Percentiles rank a stretch among this genome's conserved stretches.
Evolutionary conservation across 2,329 filamentous ascomycete genomes (phyloP).

Genomic region (Cytospora paraplurivora): DNA sequence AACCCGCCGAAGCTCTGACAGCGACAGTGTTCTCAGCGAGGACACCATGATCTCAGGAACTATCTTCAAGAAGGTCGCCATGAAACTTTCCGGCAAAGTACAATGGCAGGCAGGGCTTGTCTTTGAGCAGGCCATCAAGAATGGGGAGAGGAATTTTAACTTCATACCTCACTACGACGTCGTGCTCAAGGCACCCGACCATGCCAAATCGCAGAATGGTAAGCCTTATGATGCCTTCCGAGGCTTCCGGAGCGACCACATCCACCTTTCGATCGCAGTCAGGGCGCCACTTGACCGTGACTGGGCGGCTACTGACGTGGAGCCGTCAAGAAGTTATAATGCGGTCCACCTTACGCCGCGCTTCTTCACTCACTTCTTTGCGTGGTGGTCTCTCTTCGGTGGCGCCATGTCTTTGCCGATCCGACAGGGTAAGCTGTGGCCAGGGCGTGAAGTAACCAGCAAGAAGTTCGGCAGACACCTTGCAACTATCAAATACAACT

Average conservation of each 20-base stretch:
- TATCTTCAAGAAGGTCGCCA: slow-evolving; percentile 96
- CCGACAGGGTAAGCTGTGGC: slow-evolving; percentile 88
- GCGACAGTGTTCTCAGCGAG: slow-evolving; percentile 62
- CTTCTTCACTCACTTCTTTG: slow-evolving; percentile 98
- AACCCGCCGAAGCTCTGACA: slow-evolving; percentile 51
- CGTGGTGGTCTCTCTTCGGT: slow-evolving; percentile 96
- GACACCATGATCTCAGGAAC: slow-evolving; percentile 72
- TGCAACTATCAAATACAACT: slow-evolving; percentile 97
- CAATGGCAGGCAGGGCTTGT: slow-evolving; percentile 89
- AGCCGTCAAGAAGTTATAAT: slow-evolving; percentile 89
- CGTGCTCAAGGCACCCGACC: slow-evolving; percentile 77
- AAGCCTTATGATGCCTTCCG: slow-evolving; percentile 85
- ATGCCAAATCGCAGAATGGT: slow-evolving; percentile 60
- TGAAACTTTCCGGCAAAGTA: slow-evolving; percentile 97
- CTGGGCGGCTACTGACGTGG: slow-evolving; percentile 75
- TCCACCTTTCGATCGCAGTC: slow-evolving; percentile 91
- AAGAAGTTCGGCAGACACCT: slow-evolving; percentile 98
- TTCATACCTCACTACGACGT: slow-evolving; percentile 94
- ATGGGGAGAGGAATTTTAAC: slow-evolving; percentile 75
- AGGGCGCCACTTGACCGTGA: slow-evolving; percentile 84
- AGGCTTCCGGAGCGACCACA: slow-evolving; percentile 95
- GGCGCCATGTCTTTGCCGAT: slow-evolving; percentile 93
- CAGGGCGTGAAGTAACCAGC: slow-evolving; percentile 90
- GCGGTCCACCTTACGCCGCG: slow-evolving; percentile 91
- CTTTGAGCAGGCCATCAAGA: slow-evolving; percentile 80